These are phyloP conservation scores for Nemania serpens DNA, from an alignment of 2,329 filamentous ascomycete genomes.

Conservation along the genomic window DNA sequence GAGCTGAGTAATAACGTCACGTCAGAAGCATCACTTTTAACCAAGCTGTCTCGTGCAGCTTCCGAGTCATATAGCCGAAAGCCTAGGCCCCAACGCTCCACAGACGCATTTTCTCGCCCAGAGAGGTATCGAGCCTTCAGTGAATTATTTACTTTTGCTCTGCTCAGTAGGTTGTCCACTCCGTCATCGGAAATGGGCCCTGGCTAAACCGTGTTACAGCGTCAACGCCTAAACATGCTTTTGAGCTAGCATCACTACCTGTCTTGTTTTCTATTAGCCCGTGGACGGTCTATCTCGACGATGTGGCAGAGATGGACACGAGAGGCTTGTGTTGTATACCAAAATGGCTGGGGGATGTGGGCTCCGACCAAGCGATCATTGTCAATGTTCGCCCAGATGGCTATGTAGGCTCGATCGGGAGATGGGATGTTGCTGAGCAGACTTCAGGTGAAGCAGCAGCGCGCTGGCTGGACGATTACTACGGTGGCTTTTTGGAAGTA, in stretches of 20 bases:
- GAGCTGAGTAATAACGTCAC: background rate
- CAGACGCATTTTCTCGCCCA: constrained; percentile 69
- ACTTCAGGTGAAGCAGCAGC: constrained; percentile 56
- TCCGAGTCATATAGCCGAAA: constrained; percentile 65
- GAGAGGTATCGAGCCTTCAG: constrained; percentile 72
- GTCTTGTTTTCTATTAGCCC: constrained; percentile 33
- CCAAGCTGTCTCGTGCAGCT: constrained; percentile 62
- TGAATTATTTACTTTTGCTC: constrained; percentile 69
- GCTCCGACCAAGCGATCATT: constrained; percentile 31
- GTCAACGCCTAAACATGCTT: constrained; percentile 34
- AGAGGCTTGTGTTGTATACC: constrained; percentile 32
- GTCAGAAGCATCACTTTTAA: background rate
- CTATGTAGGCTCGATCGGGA: constrained; percentile 38
- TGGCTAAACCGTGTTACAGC: constrained; percentile 25
- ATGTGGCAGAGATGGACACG: constrained; percentile 37
- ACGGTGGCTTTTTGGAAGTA: constrained; percentile 56
- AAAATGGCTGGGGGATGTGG: constrained; percentile 37
- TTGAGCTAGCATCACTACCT: constrained; percentile 37
- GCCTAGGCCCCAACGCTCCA: constrained; percentile 59
- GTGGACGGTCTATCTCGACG: constrained; percentile 40
- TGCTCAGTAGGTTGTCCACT: constrained; percentile 61
- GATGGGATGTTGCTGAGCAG: constrained; percentile 30
- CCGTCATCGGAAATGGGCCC: background rate
- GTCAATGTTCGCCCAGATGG: constrained; percentile 38
- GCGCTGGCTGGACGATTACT: constrained; percentile 60